Evolutionary conservation across 306 rosid species (phyloP), one percentile per base, ranked within the genome.

Genomic region (Dryas alaskensis): DNA sequence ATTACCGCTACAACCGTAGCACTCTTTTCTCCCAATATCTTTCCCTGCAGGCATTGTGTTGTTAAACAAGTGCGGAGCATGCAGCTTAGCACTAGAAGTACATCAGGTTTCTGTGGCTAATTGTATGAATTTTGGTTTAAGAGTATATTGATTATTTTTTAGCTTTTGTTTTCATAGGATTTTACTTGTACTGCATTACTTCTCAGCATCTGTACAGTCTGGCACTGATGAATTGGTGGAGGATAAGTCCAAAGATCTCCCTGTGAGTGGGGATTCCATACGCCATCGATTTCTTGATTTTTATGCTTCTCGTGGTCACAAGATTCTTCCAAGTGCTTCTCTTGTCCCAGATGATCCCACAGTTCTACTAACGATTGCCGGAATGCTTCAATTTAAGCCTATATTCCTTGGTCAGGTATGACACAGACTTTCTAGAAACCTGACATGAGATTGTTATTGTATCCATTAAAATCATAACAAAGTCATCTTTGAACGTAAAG

Each of bases 381-480:
- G 98, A 47, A 94, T 94, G 98, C 96, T 94, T 84, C 97, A 94
- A 77, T 94, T 91, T 81, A 94, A 94, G 75, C 97, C 94, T 57
- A 86, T 88, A 73, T 94, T 94, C 78, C 92, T 94, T 6, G 98
- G 96, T 54, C 92, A 89, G 93, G 89, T 91, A 48, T 70, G 65
- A 13, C 46, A 12, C 48, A 46, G 66, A 58, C 54, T 51, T 45
- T 57, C 9, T 55, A 45, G 37, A 75, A 16, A 57, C 31, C 40
- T 39, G 19, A 50, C 5, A 25, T 50, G 45, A 45, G 25, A 27
- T 6, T 10, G 50, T 46, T 75, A 45, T 57, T 17, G 14, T 16
- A 12, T 59, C 54, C 6, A 44, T 60, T 27, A 14, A 67, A 27
- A 46, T 73, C 42, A 6, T 52, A 5, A 60, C 39, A 48, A 8